Base-by-base conservation (phyloP, 768 basidiomycete genomes). In the Hygrocybe punicea region DNA sequence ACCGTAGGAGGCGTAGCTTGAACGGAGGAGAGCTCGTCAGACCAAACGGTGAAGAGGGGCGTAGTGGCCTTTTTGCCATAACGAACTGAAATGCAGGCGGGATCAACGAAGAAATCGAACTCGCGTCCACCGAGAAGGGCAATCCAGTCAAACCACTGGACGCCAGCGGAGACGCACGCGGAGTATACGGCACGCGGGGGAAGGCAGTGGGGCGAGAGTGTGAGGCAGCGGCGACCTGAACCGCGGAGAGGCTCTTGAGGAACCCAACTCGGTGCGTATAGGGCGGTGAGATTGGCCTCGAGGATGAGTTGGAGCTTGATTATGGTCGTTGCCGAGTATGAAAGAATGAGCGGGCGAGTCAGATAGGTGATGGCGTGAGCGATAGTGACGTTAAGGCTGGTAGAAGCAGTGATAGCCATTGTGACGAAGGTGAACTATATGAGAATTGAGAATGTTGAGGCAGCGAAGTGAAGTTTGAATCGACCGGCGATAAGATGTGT, bases 111-210 rank as follows among this genome's bases (percentile, higher is more conserved):
- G 58, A 92, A 81, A 69, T 91, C 89, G 66, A 91, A 85, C 72
- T 87, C 86, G 56, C 75, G 72, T 61, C 81, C 79, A 11, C 89
- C 88, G 45, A 91, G 81, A 55, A 80, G 74, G 46, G 77, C 62
- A 53, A 90, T 87, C 90, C 90, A 92, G 67, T 88, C 83, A 57
- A 84, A 84, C 90, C 90, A 92, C 64, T 88, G 85, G 34, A 91
- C 78, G 58, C 82, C 82, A 36, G 86, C 76, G 21, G 83, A 76
- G 54, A 84, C 74, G 71, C 89, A 91, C 9, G 89, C 85, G 53
- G 82, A 72, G 73, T 89, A 84, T 64, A 91, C 76, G 62, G 83
- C 75, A 37, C 85, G 83, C 42, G 90, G 88, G 23, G 90, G 90
- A 2, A 84, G 78, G 63, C 82, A 81, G 60, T 71, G 66, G 13